These are phyloP conservation scores for Aspergillus tamarii DNA, from an alignment of 2,329 filamentous ascomycete genomes.

Conservation along the genomic window DNA sequence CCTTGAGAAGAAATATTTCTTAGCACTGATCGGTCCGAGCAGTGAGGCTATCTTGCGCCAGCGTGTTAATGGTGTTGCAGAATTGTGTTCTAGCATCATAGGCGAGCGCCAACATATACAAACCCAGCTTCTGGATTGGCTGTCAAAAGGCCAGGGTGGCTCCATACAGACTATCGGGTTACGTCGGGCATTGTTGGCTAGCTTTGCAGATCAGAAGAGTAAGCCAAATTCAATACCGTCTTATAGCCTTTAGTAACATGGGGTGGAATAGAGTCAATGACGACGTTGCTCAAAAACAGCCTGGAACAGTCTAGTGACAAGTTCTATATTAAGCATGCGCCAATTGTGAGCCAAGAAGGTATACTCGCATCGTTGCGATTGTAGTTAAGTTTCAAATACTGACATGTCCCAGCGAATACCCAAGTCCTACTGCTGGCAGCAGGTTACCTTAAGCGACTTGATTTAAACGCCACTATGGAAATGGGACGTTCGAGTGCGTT, in stretches of 20 bases:
- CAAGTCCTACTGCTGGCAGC: slow-evolving; percentile 78
- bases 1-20: slow-evolving; percentile 46
- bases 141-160: slow-evolving; percentile 65
- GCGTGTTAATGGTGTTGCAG: slow-evolving; percentile 61
- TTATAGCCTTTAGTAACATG: not conserved
- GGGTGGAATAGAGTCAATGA: slow-evolving; percentile 39
- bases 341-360: slow-evolving; percentile 89
- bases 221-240: slow-evolving; percentile 13
- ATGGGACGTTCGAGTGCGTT: slow-evolving; percentile 74
- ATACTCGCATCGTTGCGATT: slow-evolving; percentile 13
- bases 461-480: slow-evolving; percentile 68
- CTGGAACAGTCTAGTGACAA: slow-evolving; percentile 80
- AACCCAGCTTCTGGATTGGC: slow-evolving; percentile 64
- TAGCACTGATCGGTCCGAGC: slow-evolving; percentile 18
- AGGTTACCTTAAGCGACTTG: slow-evolving; percentile 71
- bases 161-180: slow-evolving; percentile 68
- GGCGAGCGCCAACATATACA: slow-evolving; percentile 53
- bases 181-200: slow-evolving; percentile 66
- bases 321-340: slow-evolving; percentile 82
- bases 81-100: slow-evolving; percentile 58
- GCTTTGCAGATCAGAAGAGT: slow-evolving; percentile 58
- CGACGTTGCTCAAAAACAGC: slow-evolving; percentile 64
- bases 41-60: slow-evolving; percentile 20
- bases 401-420: slow-evolving; percentile 65
- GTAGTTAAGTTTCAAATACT: slow-evolving; percentile 13